Evolutionary conservation across 2,329 filamentous ascomycete genomes (phyloP), one percentile per base, ranked within the genome.

Genomic region (Trichoderma semiorbis): DNA sequence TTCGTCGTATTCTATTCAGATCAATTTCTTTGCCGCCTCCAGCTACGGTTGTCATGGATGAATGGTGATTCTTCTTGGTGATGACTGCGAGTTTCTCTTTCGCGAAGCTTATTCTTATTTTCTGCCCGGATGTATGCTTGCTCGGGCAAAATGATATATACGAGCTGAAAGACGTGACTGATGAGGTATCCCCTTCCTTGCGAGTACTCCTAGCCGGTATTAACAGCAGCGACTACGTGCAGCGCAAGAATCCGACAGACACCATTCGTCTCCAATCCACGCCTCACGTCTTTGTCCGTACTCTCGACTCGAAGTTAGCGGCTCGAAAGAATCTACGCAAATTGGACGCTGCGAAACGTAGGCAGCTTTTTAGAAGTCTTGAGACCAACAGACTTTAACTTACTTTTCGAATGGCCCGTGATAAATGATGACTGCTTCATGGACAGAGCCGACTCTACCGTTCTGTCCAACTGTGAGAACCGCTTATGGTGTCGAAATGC

Each of bases 121-220:
- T 3, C 1, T 3, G 2, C 14, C 4, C 7, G 11, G 2, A 6
- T 7, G 7, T 3, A 7, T 7, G 47, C 0, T 7, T 21, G 5
- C 11, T 14, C 4, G 14, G 10, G 11, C 21, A 5, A 24, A 5
- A 53, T 0, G 39, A 1, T 3, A 7, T 5, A 7, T 7, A 0
- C 1, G 47, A 53, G 11, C 1, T 24, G 11, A 24, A 53, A 14
- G 21, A 14, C n/a, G 5, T 7, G 3, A 24, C 14, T 7, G 2
- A 53, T 6, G 11, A 12, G 3, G 5, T 7, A 53, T 5, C 11
- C 11, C 8, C 0, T 14, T 24, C n/a, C 10, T 24, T 14, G 0
- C 0, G 21, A 24, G 47, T 11, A 14, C 21, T 3, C n/a, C 11
- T 0, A 3, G 11, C 3, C n/a, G 5, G 10, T 50, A 21, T 7